Evolutionary conservation across 176 grass and related monocot genomes (phyloP).

Genomic region (Oryza officinalis): DNA sequence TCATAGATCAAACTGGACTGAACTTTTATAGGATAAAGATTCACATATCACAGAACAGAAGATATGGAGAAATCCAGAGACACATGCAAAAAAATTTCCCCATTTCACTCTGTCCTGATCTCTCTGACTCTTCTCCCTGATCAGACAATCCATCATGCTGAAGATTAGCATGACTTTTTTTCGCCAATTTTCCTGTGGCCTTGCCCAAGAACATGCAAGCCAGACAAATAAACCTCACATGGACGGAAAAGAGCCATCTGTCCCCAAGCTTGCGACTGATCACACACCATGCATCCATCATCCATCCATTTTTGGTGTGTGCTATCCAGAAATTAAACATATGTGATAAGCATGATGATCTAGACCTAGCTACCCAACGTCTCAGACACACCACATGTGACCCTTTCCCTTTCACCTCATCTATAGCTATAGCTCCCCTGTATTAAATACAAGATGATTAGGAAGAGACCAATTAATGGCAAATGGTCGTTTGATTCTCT

Average conservation of each 20-base stretch:
- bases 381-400: conserved; percentile 41
- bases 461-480: conserved; percentile 2
- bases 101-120: background rate
- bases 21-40: background rate
- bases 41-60: background rate
- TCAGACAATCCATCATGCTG: conserved; percentile 10
- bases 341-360: background rate
- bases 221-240: conserved; percentile 49
- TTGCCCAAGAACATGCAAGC: conserved; percentile 37
- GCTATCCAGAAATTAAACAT: background rate
- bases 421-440: background rate
- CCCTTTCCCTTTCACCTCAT: background rate
- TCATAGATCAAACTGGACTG: background rate
- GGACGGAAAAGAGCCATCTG: no score
- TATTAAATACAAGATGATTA: background rate
- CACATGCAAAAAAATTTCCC: background rate
- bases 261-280: no score
- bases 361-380: background rate
- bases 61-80: background rate
- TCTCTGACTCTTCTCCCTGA: background rate
- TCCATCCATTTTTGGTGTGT: background rate
- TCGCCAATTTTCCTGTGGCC: background rate
- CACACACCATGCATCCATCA: conserved; percentile 22
- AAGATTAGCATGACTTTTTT: background rate
- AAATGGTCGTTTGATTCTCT: background rate